A percentile compares a stretch with the other conserved stretches of the same genome.
These are phyloP conservation scores for Xylaria sp. DNA, from an alignment of 2,329 filamentous ascomycete species.

Conservation along the genomic window DNA sequence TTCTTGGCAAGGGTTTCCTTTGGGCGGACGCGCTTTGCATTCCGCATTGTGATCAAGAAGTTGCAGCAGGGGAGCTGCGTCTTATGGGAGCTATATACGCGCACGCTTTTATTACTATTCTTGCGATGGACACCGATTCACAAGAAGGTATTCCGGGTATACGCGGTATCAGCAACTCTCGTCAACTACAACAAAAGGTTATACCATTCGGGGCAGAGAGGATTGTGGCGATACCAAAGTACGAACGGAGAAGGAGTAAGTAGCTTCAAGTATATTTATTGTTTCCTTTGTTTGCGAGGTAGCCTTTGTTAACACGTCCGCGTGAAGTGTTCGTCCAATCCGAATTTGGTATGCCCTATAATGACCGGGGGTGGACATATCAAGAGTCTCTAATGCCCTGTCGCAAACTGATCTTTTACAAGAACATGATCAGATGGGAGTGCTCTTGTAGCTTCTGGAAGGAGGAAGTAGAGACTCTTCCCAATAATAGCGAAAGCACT, in stretches of 20 bases:
- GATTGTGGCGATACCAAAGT: not conserved
- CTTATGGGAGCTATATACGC: constrained; percentile 3
- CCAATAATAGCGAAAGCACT: too few species aligned
- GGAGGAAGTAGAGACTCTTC: not conserved
- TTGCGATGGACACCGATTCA: not conserved
- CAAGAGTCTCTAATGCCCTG: not conserved
- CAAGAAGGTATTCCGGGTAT: not conserved
- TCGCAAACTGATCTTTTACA: not conserved
- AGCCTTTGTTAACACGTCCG: too few species aligned
- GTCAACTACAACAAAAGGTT: not conserved
- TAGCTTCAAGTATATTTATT: too few species aligned
- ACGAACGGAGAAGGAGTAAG: too few species aligned
- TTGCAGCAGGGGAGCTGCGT: not conserved
- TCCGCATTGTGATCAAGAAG: not conserved
- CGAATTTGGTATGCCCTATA: too few species aligned
- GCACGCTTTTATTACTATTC: not conserved
- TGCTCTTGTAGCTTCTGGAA: not conserved
- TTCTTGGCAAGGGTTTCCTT: not conserved
- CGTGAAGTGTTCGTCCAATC: too few species aligned
- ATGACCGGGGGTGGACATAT: not conserved
- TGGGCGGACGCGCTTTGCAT: not conserved
- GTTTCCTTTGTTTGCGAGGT: too few species aligned
- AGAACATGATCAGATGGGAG: not conserved
- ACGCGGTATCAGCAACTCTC: not conserved
- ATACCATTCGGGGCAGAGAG: not conserved